Base-by-base conservation (phyloP, 2,329 filamentous ascomycete species). In the Pestalotiopsis sp. region DNA sequence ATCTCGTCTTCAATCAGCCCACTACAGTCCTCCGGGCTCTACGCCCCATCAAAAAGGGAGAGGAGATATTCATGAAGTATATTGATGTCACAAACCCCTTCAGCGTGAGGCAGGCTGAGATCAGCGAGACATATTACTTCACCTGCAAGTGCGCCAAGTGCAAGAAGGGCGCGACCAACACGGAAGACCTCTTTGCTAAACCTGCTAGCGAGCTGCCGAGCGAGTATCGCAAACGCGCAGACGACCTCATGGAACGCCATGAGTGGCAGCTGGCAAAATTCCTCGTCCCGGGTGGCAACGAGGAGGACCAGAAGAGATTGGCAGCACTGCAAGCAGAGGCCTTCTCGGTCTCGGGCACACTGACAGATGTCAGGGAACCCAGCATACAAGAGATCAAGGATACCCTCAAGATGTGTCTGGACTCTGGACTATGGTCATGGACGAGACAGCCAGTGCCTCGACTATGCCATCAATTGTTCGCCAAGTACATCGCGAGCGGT, bases 11-110 rank as follows among this genome's bases (percentile, higher is more conserved):
- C 78, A 83, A 87, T 70, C 83, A 84, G 38, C 78, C 83, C 0
- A 72, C 73, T 65, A 73, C 82, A 3, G 73, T 81, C 13, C 73
- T 87, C 11, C 81, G 85, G 20, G 81, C 84, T 3, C 75, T 86
- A 2, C 79, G 74, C 57, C 78, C 81, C 2, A 85, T 87, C 72
- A 78, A 79, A 41, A 81, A 81, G 69, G 84, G 82, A 65, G 83
- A 85, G 57, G 85, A 87, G 72, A 80, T 87, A 45, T 81, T 80
- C 69, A 83, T 86, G 69, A 83, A 81, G 23, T 87, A 87, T 72
- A 77, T 83, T 65, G 84, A 86, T 68, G 75, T 76, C 41, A 84
- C 83, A 2, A 81, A 83, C 60, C 83, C 84, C 0, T 82, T 80
- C 66, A 72, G 74, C 38, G 78, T 83, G 4, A 80, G 85, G 6